A percentile compares a stretch with the other conserved stretches of the same genome.
phyloP scores from a whole-genome alignment of 1,139 yeast species.

The Hyphopichia khmerensis region DNA sequence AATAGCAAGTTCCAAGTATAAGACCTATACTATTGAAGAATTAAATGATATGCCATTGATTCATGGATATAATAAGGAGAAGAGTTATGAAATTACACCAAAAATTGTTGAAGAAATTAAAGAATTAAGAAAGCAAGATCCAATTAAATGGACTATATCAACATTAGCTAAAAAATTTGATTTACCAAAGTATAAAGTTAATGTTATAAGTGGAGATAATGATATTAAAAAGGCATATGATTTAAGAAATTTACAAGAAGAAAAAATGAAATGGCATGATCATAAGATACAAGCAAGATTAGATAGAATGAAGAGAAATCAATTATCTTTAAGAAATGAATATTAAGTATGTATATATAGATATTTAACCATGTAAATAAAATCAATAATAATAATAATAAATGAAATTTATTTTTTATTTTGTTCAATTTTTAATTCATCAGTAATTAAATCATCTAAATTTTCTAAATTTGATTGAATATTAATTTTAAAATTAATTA shows the following conservation, averaged over 20 bases:
- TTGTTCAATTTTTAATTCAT: conserved; percentile 32
- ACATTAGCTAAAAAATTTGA: conserved; percentile 64
- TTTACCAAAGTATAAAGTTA: conserved; percentile 27
- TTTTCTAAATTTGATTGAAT: conserved; percentile 61
- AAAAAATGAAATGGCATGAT: conserved; percentile 11
- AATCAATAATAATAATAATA: no score
- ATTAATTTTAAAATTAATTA: conserved; percentile 63
- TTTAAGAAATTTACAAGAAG: conserved; percentile 13
- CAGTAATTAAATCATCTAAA: conserved; percentile 45
- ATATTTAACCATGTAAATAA: not conserved
- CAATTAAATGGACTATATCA: conserved; percentile 63
- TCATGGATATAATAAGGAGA: conserved; percentile 37
- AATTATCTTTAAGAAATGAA: conserved; percentile 64
- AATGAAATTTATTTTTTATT: conserved; percentile 5
- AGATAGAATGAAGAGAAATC: conserved; percentile 57
- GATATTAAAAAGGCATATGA: conserved; percentile 13
- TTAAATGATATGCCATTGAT: conserved; percentile 55
- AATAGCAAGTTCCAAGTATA: conserved; percentile 16
- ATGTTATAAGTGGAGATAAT: conserved; percentile 22
- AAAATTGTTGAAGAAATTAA: conserved; percentile 63
- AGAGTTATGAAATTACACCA: conserved; percentile 60
- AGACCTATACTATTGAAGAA: conserved; percentile 35
- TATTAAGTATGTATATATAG: conserved; percentile 17
- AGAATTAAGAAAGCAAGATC: conserved; percentile 59
- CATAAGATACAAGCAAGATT: conserved; percentile 35